Evolutionary conservation across 1,284 basidiomycete genomes (phyloP).

Genomic region (Termitomyces sp.): DNA sequence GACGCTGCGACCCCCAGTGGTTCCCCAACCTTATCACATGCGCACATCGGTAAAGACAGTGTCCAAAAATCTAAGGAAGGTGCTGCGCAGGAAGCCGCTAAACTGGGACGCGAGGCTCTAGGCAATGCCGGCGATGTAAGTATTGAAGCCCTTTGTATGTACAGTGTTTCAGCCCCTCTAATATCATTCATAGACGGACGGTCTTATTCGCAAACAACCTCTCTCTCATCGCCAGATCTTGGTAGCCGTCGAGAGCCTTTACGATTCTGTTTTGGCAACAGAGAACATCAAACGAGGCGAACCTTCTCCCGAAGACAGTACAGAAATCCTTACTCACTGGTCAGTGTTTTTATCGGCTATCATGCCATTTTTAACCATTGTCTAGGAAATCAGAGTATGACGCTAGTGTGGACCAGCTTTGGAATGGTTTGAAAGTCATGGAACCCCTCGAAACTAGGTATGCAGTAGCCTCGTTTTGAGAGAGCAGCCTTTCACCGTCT

Average conservation of each 20-base stretch:
- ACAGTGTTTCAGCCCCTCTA: neutral
- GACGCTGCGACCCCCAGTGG: constrained; percentile 44
- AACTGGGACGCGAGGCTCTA: constrained; percentile 63
- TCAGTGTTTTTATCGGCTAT: constrained; percentile 23
- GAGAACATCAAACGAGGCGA: constrained; percentile 86
- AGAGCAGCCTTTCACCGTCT: neutral
- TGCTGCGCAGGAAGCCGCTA: constrained; percentile 66
- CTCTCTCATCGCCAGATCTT: constrained; percentile 78
- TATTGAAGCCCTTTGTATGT: constrained; percentile 15
- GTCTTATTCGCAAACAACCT: constrained; percentile 61
- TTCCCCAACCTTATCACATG: constrained; percentile 49
- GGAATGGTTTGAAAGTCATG: constrained; percentile 81
- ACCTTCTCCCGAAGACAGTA: constrained; percentile 57
- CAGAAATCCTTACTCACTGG: constrained; percentile 47
- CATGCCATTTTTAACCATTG: constrained; percentile 5
- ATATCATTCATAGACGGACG: constrained; percentile 36
- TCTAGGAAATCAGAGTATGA: constrained; percentile 59
- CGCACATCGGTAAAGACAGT: constrained; percentile 52
- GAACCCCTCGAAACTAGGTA: constrained; percentile 88
- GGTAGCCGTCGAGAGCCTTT: constrained; percentile 80
- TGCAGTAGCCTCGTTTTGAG: constrained; percentile 4
- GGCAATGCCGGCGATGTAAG: constrained; percentile 48
- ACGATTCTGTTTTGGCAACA: constrained; percentile 79
- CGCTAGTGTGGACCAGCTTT: constrained; percentile 67
- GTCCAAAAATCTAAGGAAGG: constrained; percentile 38